Evolutionary conservation across 768 basidiomycete genomes (phyloP), one percentile per base, ranked within the genome.

Genomic region (Galerina marginata): DNA sequence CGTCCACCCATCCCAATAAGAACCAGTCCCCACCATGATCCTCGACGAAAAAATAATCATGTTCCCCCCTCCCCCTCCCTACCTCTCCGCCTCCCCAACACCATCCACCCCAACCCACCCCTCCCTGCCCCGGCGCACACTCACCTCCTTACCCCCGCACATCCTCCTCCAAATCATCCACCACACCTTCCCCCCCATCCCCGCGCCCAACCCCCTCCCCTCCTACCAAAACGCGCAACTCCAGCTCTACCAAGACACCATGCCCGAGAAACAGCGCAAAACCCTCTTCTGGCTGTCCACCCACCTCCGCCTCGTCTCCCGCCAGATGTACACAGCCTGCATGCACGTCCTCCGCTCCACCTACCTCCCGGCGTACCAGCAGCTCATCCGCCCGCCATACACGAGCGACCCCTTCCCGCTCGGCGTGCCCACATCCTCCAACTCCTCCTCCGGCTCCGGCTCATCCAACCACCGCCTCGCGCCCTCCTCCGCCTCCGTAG

Each of bases 321-420:
- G 82, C 5, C 75, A 84, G 4, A 76, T 92, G 56, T 93, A 91
- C 71, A 80, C 87, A n/a, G 88, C 91, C 11, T 91, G 84, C 73
- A 93, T 92, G 91, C 87, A 93, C 65, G 83, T 93, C 61, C 81
- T 95, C 4, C 84, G 93, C 39, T 89, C 88, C 0, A 85, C 86
- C 0, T 93, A 92, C 71, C 77, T 94, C 44, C 83, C 86, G 6
- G 76, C 83, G 0, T 95, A 94, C 69, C 74, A 75, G 23, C 75
- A 79, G 14, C 81, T 89, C 47, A 79, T 95, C 61, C 84, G 86
- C 25, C 68, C 79, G 0, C 90, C 90, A 0, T 93, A 93, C 73
- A 79, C 88, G 4, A 89, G 88, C 46, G 91, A 95, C 64, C 91
- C 92, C 0, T 94, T 93, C 74, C 91, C 91, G 0, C 64, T 72